Evolutionary conservation across 352 stramenopile genomes (phyloP), one percentile per base, ranked within the genome.

Genomic region (Globisporangium rhizosaccharum): DNA sequence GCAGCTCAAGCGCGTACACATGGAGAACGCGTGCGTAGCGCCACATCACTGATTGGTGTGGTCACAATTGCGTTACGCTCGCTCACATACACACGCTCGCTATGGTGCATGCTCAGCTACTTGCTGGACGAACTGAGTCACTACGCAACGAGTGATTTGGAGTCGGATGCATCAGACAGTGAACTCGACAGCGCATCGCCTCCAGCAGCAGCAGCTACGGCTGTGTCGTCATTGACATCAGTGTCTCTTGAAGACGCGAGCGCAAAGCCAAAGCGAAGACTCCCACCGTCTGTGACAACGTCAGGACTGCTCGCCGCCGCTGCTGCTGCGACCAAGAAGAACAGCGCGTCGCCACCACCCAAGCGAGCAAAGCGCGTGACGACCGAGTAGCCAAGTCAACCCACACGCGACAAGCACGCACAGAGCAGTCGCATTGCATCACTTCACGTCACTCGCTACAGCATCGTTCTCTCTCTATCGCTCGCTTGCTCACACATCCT

Each of bases 161-260:
- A 80, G 52, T 78, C 73, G 37, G 73, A 80, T 39, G 57, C 74
- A 58, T 82, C 72, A 15, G 72, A 82, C 51, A 46, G 71, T 9
- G 68, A 79, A 45, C 42, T 61, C 6, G 52, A 71, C n/a, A 47
- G 61, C 20, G 9, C 53, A 11, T 37, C 52, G 12, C 20, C 46
- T 12, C 47, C 56, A 20, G 20, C 48, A 17, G 15, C 18, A 48
- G 14, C 56, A 25, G 17, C 54, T 39, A 12, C 33, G 5, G 10
- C 33, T 14, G 33, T 39, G 33, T 10, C 33, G 33, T 39, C 33
- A 2, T 10, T 12, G 33, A 4, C 37, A 17, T 26, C 18, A 12
- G 45, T 14, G 11, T 45, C n/a, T 39, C 33, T 10, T 12, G 33
- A 44, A 36, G 41, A 66, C 6, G 20, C n/a, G 23, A 41, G n/a